These are phyloP conservation scores for Pedinophyceae sp. DNA, from an alignment of 139 green algal species.

Conservation along the genomic window DNA sequence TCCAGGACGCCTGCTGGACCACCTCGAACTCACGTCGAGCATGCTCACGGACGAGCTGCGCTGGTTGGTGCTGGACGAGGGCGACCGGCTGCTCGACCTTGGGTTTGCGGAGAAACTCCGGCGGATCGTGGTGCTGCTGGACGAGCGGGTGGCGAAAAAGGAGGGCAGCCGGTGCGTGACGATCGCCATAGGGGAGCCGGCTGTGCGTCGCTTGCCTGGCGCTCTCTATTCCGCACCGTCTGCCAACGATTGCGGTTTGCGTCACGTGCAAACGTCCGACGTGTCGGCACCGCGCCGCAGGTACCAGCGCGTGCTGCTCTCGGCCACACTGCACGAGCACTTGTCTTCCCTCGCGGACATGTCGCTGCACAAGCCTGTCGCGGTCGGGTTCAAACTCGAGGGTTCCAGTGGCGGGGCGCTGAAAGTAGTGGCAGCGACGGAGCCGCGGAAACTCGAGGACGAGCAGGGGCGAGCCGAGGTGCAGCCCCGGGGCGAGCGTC, in stretches of 20 bases:
- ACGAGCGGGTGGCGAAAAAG: slow-evolving; percentile 10
- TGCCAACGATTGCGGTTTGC: too few relatives aligned
- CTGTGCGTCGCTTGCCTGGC: too few relatives aligned
- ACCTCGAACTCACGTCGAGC: slow-evolving; percentile 62
- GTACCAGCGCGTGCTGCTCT: slow-evolving; percentile 66
- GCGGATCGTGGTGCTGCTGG: slow-evolving; percentile 31
- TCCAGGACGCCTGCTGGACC: slow-evolving; percentile 81
- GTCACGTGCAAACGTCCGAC: too few relatives aligned
- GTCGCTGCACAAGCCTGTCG: slow-evolving; percentile 39
- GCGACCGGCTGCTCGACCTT: slow-evolving; percentile 78
- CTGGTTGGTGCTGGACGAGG: slow-evolving; percentile 87
- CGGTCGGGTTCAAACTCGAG: slow-evolving; percentile 43
- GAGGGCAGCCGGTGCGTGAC: too few relatives aligned
- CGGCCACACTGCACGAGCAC: slow-evolving; percentile 64
- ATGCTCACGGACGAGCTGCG: slow-evolving; percentile 40
- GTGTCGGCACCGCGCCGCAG: too few relatives aligned
- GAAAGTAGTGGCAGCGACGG: background rate
- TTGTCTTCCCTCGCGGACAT: slow-evolving; percentile 46
- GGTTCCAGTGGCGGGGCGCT: background rate
- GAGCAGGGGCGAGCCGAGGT: too few relatives aligned
- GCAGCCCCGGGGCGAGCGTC: too few relatives aligned
- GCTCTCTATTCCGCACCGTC: too few relatives aligned
- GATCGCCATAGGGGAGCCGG: too few relatives aligned
- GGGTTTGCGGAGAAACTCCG: slow-evolving; percentile 76
- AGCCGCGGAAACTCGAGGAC: slow-evolving; percentile 1